phyloP scores from a whole-genome alignment of 1,139 yeast species.

The Pneumocystis carinii region DNA sequence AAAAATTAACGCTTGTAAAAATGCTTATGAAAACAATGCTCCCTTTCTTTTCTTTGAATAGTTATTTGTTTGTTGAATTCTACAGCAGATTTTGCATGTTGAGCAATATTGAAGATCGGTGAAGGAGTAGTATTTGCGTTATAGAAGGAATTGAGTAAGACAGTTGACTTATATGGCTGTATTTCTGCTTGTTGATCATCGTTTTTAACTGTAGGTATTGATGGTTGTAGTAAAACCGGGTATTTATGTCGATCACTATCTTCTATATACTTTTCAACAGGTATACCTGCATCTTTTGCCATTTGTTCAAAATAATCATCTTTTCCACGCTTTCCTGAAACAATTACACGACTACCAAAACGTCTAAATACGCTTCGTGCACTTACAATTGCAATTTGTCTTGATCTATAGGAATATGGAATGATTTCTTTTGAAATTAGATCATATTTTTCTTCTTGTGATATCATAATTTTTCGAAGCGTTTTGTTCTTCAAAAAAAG shows the following conservation, averaged over 20 bases:
- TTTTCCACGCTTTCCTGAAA: constrained; percentile 45
- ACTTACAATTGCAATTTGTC: constrained; percentile 46
- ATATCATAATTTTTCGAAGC: constrained; percentile 41
- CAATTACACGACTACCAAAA: constrained; percentile 55
- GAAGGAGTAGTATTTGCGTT: neutral
- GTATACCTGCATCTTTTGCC: constrained; percentile 45
- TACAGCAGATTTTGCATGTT: neutral
- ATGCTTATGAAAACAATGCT: neutral
- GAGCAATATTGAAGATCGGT: neutral
- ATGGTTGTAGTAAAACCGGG: neutral
- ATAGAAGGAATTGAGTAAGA: neutral
- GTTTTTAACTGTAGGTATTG: neutral
- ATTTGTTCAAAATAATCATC: constrained; percentile 72
- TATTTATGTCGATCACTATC: constrained; percentile 17
- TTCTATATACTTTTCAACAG: constrained; percentile 31
- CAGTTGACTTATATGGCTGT: neutral
- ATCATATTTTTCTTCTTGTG: constrained; percentile 47
- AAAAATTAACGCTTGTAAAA: neutral
- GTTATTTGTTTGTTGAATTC: neutral
- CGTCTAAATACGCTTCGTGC: constrained; percentile 52
- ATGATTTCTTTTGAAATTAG: constrained; percentile 39
- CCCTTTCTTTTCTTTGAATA: neutral
- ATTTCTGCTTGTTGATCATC: neutral
- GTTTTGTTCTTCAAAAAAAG: constrained; percentile 46
- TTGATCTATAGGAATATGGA: constrained; percentile 51